Evolutionary conservation across 352 stramenopile species (phyloP).

Genomic region (Globisporangium irregulare): DNA sequence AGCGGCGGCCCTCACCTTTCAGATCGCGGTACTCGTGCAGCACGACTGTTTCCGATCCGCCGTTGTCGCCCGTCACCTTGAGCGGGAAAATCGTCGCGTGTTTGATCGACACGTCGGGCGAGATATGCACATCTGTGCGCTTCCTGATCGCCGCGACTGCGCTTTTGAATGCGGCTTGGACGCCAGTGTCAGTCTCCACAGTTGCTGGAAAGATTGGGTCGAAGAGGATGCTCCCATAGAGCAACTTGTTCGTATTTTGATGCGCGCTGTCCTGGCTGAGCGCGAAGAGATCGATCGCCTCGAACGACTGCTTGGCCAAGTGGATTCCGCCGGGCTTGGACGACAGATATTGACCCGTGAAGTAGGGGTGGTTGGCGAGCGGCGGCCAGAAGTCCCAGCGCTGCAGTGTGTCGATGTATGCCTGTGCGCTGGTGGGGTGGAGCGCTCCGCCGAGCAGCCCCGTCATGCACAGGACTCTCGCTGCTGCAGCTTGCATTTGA

Average conservation of each 20-base stretch:
- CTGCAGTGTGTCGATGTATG: constrained; percentile 15
- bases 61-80: constrained; percentile 66
- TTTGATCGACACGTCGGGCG: constrained; percentile 28
- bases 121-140: constrained; percentile 38
- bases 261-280: constrained; percentile 21
- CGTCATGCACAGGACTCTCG: background rate
- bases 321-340: constrained; percentile 47
- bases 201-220: constrained; percentile 30
- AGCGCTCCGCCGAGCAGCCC: background rate
- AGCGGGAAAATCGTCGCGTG: constrained; percentile 42
- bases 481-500: background rate
- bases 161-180: constrained; percentile 44
- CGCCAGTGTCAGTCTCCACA: constrained; percentile 29
- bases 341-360: constrained; percentile 57
- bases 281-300: constrained; percentile 59
- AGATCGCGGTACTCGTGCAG: constrained; percentile 45
- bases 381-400: constrained; percentile 74
- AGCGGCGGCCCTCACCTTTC: constrained; percentile 32
- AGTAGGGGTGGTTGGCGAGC: constrained; percentile 32
- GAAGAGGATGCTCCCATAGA: constrained; percentile 67
- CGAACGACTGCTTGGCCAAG: constrained; percentile 46
- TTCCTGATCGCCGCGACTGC: constrained; percentile 37
- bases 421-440: background rate
- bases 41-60: constrained; percentile 58
- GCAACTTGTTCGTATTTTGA: constrained; percentile 27